Evolutionary conservation across 169 alveolate genomes (phyloP).

Genomic region (Eimeria brunetti): DNA sequence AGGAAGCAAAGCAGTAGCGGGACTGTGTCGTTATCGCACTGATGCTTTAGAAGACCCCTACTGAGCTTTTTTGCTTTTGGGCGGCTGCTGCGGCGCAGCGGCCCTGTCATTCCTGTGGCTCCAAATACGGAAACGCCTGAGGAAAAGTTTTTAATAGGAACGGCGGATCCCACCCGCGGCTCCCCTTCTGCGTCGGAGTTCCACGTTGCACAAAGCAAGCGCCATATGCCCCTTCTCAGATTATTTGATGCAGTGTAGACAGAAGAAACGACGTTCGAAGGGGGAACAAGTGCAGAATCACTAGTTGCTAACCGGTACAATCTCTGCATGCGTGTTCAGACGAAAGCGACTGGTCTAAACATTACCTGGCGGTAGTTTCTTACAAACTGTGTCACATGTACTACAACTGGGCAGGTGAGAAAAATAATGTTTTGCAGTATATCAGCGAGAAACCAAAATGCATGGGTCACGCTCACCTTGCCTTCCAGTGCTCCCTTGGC

Average conservation of each 20-base stretch:
- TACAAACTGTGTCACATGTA: conserved; percentile 71
- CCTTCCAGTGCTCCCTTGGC: not conserved
- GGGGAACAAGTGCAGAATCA: no score
- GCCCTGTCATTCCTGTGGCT: conserved; percentile 50
- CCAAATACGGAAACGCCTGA: conserved; percentile 63
- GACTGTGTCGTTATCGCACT: not conserved
- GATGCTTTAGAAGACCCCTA: not conserved
- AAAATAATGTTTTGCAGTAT: not conserved
- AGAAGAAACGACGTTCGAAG: not conserved
- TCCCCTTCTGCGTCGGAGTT: conserved; percentile 72
- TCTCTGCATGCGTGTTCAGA: conserved; percentile 21
- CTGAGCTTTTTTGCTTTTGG: not conserved
- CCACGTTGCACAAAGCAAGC: conserved; percentile 44
- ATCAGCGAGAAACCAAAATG: not conserved
- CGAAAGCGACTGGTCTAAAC: conserved; percentile 68
- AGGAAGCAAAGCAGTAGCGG: not conserved
- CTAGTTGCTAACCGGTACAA: not conserved
- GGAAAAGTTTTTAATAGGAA: conserved; percentile 49
- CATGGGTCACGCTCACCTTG: not conserved
- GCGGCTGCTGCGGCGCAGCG: conserved; percentile 47
- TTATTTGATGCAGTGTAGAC: not conserved
- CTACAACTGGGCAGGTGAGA: conserved; percentile 71
- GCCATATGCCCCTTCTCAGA: not conserved
- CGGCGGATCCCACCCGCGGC: conserved; percentile 64
- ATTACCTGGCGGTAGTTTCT: conserved; percentile 53